Percentiles rank a stretch among this genome's conserved stretches.
These are phyloP conservation scores for Elaeis oleifera DNA, from an alignment of 202 grass and related monocot species.

Conservation along the genomic window DNA sequence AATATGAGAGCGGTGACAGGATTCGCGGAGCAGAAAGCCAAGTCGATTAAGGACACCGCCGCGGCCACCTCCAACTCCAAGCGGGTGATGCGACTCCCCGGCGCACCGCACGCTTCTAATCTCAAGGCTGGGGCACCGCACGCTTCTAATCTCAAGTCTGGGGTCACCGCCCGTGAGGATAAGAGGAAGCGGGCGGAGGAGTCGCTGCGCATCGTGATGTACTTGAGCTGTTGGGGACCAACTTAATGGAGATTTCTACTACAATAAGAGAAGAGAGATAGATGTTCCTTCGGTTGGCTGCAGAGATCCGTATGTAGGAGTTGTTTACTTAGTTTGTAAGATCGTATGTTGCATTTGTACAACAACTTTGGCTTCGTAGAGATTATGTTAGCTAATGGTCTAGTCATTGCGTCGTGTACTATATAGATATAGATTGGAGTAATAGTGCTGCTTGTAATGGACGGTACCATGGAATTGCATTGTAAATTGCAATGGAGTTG, in stretches of 20 bases:
- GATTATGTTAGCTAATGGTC: too few relatives aligned
- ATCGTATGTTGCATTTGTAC: too few relatives aligned
- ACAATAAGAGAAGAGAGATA: too few relatives aligned
- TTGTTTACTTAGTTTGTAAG: too few relatives aligned
- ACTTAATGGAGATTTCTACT: neutral
- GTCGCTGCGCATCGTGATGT: constrained; percentile 30
- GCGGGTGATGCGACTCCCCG: neutral
- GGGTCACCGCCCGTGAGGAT: neutral
- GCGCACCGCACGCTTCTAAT: neutral
- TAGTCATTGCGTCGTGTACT: too few relatives aligned
- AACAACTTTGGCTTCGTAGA: too few relatives aligned
- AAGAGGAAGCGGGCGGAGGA: constrained; percentile 21
- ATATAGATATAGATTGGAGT: too few relatives aligned
- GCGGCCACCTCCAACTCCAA: neutral
- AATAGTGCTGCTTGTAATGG: too few relatives aligned
- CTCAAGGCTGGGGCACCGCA: neutral
- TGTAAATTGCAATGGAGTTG: too few relatives aligned
- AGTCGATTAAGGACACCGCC: constrained; percentile 7
- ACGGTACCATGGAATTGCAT: too few relatives aligned
- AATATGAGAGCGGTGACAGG: constrained; percentile 13
- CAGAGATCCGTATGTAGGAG: too few relatives aligned
- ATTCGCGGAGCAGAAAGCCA: constrained; percentile 15
- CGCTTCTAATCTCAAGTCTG: neutral
- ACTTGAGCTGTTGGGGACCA: constrained; percentile 29
- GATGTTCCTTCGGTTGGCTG: too few relatives aligned